A percentile compares a stretch with the other conserved stretches of the same genome.
Evolutionary conservation across 768 basidiomycete species (phyloP).

Genomic region (Myochromella boudieri): DNA sequence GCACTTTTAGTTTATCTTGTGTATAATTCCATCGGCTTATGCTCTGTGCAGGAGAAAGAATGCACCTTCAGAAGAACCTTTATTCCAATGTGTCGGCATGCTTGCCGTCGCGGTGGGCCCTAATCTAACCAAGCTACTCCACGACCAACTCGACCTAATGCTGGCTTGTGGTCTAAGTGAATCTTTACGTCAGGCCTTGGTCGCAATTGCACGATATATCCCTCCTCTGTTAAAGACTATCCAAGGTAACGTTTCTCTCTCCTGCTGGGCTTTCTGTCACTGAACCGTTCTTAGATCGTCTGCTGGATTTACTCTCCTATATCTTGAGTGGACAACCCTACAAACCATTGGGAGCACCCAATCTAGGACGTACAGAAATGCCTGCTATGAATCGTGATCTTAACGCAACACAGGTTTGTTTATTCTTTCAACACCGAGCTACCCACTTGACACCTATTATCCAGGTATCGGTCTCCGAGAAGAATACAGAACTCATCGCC

Average conservation of each 20-base stretch:
- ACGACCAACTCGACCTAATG: slow-evolving; percentile 97
- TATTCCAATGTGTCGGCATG: slow-evolving; percentile 98
- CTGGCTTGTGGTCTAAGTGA: slow-evolving; percentile 92
- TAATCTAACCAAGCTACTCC: slow-evolving; percentile 91
- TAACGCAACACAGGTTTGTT: slow-evolving; percentile 45
- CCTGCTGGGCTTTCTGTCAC: not conserved
- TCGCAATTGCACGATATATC: slow-evolving; percentile 82
- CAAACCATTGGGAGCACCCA: slow-evolving; percentile 84
- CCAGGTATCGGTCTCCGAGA: slow-evolving; percentile 50
- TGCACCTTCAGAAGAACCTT: slow-evolving; percentile 89
- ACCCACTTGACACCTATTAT: slow-evolving; percentile 8
- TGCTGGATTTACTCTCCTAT: slow-evolving; percentile 80
- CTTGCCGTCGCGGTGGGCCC: slow-evolving; percentile 93
- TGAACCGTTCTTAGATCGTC: slow-evolving; percentile 59
- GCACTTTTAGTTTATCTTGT: not conserved
- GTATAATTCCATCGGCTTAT: not conserved
- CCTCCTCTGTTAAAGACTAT: slow-evolving; percentile 89
- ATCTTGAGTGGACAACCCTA: slow-evolving; percentile 85
- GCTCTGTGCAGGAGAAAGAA: slow-evolving; percentile 68
- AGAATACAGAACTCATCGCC: slow-evolving; percentile 67
- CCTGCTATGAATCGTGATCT: slow-evolving; percentile 49
- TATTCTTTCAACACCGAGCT: not conserved
- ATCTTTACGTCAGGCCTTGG: slow-evolving; percentile 80
- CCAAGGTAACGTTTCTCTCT: slow-evolving; percentile 57
- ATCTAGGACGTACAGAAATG: slow-evolving; percentile 55